Evolutionary conservation across 192 early-diverging fungal genomes (phyloP).

Genomic region (Coemansia sp.): DNA sequence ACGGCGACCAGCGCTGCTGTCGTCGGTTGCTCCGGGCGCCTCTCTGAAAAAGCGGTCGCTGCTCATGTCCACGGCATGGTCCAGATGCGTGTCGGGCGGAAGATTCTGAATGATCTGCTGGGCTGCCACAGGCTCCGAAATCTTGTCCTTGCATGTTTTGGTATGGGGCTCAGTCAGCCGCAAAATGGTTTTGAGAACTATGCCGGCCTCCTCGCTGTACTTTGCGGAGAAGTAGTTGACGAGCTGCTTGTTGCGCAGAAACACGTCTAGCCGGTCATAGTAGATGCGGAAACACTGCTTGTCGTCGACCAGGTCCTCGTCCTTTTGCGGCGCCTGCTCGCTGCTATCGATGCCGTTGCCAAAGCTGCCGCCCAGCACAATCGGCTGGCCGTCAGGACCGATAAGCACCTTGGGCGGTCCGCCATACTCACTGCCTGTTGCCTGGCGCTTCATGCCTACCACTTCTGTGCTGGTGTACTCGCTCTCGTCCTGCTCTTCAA

Average conservation of each 20-base stretch:
- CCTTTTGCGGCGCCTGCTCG: conserved; percentile 2
- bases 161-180: conserved; percentile 59
- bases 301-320: conserved; percentile 45
- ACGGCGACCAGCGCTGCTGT: conserved; percentile 1
- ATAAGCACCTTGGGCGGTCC: conserved; percentile 10
- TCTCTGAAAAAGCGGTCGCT: conserved; percentile 34
- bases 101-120: conserved; percentile 55
- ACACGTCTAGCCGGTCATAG: conserved; percentile 62
- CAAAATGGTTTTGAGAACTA: conserved; percentile 59
- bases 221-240: conserved; percentile 58
- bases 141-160: conserved; percentile 54
- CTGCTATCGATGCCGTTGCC: conserved; percentile 1
- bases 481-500: conserved; percentile 50
- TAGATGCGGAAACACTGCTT: conserved; percentile 66
- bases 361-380: conserved; percentile 1
- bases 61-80: conserved; percentile 38
- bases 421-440: conserved; percentile 4
- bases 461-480: conserved; percentile 49
- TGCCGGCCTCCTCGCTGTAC: conserved; percentile 64
- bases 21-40: conserved; percentile 7
- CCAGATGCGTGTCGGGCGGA: conserved; percentile 33
- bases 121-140: conserved; percentile 47
- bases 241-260: conserved; percentile 67
- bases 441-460: conserved; percentile 55
- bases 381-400: conserved; percentile 12